Conservation (phyloP, 768 basidiomycete species). For the Solioccasus polychromus region DNA sequence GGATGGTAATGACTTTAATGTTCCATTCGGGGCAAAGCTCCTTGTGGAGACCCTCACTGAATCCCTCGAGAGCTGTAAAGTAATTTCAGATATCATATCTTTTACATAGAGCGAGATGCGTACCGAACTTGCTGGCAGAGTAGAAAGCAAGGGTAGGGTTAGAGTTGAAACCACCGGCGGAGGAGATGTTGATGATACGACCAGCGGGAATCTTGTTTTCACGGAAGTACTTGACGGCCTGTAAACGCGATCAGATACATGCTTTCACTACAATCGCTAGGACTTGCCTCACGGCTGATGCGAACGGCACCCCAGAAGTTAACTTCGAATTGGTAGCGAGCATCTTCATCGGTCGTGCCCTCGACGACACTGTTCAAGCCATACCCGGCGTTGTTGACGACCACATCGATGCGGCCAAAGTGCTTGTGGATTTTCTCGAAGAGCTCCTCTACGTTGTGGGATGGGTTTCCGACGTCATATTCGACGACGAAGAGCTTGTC, state of each 20-base stretch:
- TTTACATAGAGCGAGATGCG: not conserved
- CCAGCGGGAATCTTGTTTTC: constrained; percentile 25
- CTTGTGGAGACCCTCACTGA: constrained; percentile 21
- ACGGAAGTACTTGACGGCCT: constrained; percentile 31
- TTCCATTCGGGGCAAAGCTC: constrained; percentile 27
- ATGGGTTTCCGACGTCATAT: constrained; percentile 28
- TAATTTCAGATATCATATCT: not conserved
- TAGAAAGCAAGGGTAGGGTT: constrained; percentile 19
- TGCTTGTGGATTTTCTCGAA: constrained; percentile 19
- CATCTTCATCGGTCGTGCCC: constrained; percentile 22
- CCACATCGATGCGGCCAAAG: constrained; percentile 33
- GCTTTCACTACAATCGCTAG: not conserved
- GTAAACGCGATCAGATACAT: not conserved
- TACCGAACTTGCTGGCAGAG: constrained; percentile 24
- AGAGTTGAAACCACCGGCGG: constrained; percentile 16
- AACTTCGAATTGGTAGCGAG: constrained; percentile 28
- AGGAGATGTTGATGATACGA: constrained; percentile 23
- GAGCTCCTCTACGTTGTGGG: constrained; percentile 13
- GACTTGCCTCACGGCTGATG: constrained; percentile 23
- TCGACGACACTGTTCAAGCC: constrained; percentile 27
- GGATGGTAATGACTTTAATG: constrained; percentile 22
- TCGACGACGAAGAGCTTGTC: constrained; percentile 28
- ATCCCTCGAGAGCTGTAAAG: constrained; percentile 24
- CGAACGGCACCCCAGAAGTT: constrained; percentile 33
- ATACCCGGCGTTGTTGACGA: constrained; percentile 34